A percentile compares a stretch with the other conserved stretches of the same genome.
Conservation (phyloP, 2,329 filamentous ascomycete species). For the Cadophora gregata region DNA sequence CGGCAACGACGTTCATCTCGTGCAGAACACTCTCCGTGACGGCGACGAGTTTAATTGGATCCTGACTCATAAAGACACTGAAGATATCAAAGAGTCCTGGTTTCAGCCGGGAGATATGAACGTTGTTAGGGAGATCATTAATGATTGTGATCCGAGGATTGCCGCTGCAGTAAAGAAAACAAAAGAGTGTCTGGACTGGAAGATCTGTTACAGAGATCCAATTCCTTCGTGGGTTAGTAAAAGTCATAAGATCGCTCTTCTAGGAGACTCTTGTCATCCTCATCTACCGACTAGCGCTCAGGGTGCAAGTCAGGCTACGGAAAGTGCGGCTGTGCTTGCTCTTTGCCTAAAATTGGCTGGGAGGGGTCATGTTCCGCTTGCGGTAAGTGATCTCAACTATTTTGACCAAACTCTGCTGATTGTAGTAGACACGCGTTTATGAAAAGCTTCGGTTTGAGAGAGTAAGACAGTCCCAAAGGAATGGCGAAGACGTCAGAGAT, state of each 20-base stretch:
- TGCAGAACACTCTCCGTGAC: conserved; percentile 52
- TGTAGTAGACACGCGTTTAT: conserved; percentile 48
- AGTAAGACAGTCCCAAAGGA: conserved; percentile 50
- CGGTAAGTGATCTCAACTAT: conserved; percentile 40
- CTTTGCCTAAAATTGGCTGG: conserved; percentile 52
- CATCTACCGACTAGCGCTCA: conserved; percentile 60
- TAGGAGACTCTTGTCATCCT: conserved; percentile 60
- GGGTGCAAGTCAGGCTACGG: conserved; percentile 59
- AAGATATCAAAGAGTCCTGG: conserved; percentile 55
- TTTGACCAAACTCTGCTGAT: conserved; percentile 1
- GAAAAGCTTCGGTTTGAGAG: conserved; percentile 51
- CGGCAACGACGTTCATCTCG: conserved; percentile 50
- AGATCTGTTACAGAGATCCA: conserved; percentile 59
- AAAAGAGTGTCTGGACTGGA: conserved; percentile 57
- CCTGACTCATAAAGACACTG: conserved; percentile 53
- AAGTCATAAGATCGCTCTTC: conserved; percentile 55
- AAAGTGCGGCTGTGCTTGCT: conserved; percentile 55
- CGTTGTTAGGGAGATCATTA: conserved; percentile 48
- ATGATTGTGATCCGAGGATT: conserved; percentile 52
- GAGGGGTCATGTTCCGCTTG: conserved; percentile 49
- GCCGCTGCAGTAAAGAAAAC: conserved; percentile 53
- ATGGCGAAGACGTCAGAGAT: conserved; percentile 52
- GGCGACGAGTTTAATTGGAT: conserved; percentile 55
- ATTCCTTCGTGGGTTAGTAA: conserved; percentile 57
- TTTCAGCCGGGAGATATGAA: conserved; percentile 54